phyloP scores from a whole-genome alignment of 176 grass and related monocot species.

The Avena insularis region DNA sequence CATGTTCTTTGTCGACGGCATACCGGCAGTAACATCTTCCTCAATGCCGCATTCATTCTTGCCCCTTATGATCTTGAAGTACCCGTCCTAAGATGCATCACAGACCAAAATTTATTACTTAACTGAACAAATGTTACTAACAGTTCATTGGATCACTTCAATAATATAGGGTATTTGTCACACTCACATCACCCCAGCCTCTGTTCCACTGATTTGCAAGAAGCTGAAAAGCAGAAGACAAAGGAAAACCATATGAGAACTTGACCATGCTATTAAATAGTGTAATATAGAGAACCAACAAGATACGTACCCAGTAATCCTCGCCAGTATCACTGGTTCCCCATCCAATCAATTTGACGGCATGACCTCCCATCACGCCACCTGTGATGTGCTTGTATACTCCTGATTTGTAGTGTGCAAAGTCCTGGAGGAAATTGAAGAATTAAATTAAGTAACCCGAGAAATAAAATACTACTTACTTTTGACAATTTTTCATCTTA shows the following conservation, averaged over 20 bases:
- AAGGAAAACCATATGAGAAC: neutral
- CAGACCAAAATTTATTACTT: neutral
- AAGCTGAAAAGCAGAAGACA: conserved; percentile 60
- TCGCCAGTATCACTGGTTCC: conserved; percentile 88
- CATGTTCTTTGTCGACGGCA: conserved; percentile 77
- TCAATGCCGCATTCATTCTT: conserved; percentile 87
- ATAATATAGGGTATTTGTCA: conserved; percentile 1
- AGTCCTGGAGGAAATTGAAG: conserved; percentile 50
- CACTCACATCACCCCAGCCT: conserved; percentile 95
- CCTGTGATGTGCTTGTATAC: conserved; percentile 92
- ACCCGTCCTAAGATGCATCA: conserved; percentile 67
- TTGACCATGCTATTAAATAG: neutral
- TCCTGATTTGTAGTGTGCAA: conserved; percentile 96
- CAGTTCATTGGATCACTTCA: neutral
- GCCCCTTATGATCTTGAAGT: conserved; percentile 90
- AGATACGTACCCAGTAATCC: conserved; percentile 82
- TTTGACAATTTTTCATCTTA: neutral
- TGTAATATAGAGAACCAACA: conserved; percentile 10
- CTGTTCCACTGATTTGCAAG: conserved; percentile 97
- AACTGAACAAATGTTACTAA: conserved; percentile 1
- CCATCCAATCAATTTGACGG: conserved; percentile 96
- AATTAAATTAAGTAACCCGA: conserved; percentile 34
- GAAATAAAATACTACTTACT: neutral
- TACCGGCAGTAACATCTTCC: conserved; percentile 72
- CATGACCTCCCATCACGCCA: conserved; percentile 80